These are phyloP conservation scores for Magnolia sinica DNA, from an alignment of 164 flowering plant species.

Conservation along the genomic window DNA sequence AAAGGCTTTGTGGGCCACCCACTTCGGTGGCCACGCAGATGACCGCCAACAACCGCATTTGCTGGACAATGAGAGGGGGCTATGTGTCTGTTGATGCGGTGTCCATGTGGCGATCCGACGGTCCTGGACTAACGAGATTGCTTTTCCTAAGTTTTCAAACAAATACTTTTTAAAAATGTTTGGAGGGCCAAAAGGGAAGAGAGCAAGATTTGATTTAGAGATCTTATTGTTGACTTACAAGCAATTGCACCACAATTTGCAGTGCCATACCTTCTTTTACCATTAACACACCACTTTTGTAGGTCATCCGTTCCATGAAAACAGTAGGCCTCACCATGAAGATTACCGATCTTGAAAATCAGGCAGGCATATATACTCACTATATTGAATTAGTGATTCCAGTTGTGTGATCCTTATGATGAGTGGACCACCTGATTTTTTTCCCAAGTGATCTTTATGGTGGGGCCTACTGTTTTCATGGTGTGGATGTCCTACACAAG, in stretches of 20 bases:
- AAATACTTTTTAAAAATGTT: neutral
- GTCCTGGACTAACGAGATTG: neutral
- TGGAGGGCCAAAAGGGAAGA: neutral
- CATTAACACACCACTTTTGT: too few relatives aligned
- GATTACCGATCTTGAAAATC: too few relatives aligned
- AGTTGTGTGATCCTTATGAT: too few relatives aligned
- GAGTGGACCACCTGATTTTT: too few relatives aligned
- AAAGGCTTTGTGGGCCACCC: neutral
- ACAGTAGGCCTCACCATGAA: too few relatives aligned
- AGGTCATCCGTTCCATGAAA: neutral
- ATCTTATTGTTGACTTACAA: neutral
- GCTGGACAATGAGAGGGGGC: neutral
- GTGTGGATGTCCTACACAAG: too few relatives aligned
- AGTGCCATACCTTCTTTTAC: neutral
- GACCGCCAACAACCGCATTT: slow-evolving; percentile 6
- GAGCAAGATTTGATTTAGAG: neutral
- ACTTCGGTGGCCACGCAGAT: slow-evolving; percentile 2
- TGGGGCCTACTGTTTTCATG: too few relatives aligned
- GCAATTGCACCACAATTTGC: neutral
- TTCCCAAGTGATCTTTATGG: too few relatives aligned
- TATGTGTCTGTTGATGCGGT: neutral
- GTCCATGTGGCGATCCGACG: slow-evolving; percentile 3
- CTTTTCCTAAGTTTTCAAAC: neutral
- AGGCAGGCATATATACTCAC: too few relatives aligned
- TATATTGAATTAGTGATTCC: too few relatives aligned